phyloP scores from a whole-genome alignment of 2,329 filamentous ascomycete species.

The Triangularia setosa region DNA sequence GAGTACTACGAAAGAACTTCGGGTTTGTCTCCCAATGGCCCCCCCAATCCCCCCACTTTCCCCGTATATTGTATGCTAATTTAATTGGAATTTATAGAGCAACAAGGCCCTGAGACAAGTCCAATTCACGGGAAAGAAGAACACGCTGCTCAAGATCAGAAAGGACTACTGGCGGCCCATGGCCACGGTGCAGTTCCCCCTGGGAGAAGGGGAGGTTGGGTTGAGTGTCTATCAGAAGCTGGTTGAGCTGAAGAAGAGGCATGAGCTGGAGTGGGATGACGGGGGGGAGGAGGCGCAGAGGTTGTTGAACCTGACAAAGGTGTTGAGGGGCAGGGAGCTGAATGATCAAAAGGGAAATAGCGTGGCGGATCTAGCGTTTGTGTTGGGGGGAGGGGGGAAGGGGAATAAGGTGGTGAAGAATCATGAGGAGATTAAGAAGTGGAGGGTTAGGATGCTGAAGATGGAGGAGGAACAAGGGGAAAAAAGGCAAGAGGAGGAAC shows the following conservation, averaged over 20 bases:
- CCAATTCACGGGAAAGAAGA: conserved; percentile 65
- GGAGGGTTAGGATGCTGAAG: neutral
- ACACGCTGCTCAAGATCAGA: conserved; percentile 57
- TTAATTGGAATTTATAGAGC: conserved; percentile 19
- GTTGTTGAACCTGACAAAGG: conserved; percentile 39
- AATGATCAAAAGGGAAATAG: conserved; percentile 59
- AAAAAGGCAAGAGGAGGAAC: neutral
- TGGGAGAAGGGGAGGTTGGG: conserved; percentile 50
- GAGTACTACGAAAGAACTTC: conserved; percentile 36
- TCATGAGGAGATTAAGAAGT: conserved; percentile 16
- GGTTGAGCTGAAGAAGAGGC: conserved; percentile 59
- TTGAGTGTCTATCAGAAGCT: conserved; percentile 59
- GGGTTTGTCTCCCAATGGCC: conserved; percentile 10
- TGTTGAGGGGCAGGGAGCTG: conserved; percentile 48
- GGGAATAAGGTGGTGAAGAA: conserved; percentile 44
- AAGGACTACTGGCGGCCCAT: conserved; percentile 65
- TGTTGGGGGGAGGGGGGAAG: conserved; percentile 48
- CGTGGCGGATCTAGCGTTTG: conserved; percentile 60
- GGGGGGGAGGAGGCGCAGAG: conserved; percentile 23
- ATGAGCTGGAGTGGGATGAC: conserved; percentile 57
- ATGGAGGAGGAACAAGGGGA: neutral
- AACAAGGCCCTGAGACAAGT: conserved; percentile 36
- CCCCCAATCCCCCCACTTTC: neutral
- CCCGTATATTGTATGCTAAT: no score
- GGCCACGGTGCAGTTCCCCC: conserved; percentile 55